Evolutionary conservation across 2,329 filamentous ascomycete species (phyloP).

Genomic region (Dactylellina leptospora): DNA sequence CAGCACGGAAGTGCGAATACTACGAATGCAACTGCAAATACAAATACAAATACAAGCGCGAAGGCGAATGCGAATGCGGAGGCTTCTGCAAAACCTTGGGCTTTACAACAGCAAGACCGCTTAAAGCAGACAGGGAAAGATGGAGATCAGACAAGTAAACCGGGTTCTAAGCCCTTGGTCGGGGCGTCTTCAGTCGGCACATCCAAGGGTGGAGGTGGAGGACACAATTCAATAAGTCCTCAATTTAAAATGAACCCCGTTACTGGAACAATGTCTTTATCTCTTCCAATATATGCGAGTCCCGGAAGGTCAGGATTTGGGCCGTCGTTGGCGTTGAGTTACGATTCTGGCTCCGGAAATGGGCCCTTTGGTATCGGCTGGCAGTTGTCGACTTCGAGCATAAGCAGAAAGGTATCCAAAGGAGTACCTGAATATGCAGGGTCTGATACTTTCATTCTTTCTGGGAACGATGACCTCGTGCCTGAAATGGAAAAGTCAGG

Average conservation of each 20-base stretch:
- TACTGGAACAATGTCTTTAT: slow-evolving; percentile 3
- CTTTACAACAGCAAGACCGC: too few relatives aligned
- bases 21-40: too few relatives aligned
- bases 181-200: not conserved
- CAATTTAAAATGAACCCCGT: slow-evolving; percentile 4
- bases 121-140: too few relatives aligned
- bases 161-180: too few relatives aligned
- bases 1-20: too few relatives aligned
- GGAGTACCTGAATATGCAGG: slow-evolving; percentile 49
- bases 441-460: slow-evolving; percentile 55
- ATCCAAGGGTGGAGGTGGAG: not conserved
- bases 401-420: slow-evolving; percentile 55
- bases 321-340: slow-evolving; percentile 52
- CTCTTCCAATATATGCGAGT: not conserved
- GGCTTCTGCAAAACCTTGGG: too few relatives aligned
- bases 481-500: too few relatives aligned
- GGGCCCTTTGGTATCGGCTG: slow-evolving; percentile 58
- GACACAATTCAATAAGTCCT: not conserved
- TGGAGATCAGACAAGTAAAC: too few relatives aligned
- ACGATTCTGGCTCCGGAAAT: slow-evolving; percentile 57
- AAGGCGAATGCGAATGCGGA: too few relatives aligned
- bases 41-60: too few relatives aligned
- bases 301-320: slow-evolving; percentile 21
- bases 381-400: slow-evolving; percentile 40
- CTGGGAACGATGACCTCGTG: slow-evolving; percentile 56